Conservation (phyloP, 2,329 filamentous ascomycete species). For the Lecanicillium sp. region DNA sequence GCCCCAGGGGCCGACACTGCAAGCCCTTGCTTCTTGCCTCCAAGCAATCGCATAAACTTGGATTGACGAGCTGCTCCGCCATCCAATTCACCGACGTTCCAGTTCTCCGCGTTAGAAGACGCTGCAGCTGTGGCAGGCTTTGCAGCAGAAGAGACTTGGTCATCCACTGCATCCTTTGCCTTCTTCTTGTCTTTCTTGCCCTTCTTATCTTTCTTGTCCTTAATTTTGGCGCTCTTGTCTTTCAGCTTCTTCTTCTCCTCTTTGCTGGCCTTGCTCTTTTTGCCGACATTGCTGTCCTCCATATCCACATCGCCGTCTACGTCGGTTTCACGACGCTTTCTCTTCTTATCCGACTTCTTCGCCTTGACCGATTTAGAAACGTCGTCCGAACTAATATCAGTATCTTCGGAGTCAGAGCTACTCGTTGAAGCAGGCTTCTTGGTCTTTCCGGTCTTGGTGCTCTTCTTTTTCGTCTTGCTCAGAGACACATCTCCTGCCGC, state of each 20-base stretch:
- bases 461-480: slow-evolving; percentile 20
- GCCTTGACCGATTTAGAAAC: neutral
- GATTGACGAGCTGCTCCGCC: slow-evolving; percentile 43
- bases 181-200: slow-evolving; percentile 12
- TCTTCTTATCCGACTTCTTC: slow-evolving; percentile 6
- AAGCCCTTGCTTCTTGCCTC: slow-evolving; percentile 8
- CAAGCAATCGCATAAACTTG: slow-evolving; percentile 49
- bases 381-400: too few relatives aligned
- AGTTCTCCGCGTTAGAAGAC: slow-evolving; percentile 30
- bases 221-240: neutral
- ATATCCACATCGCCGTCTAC: slow-evolving; percentile 1
- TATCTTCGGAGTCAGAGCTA: too few relatives aligned
- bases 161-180: slow-evolving; percentile 11
- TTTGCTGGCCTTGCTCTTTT: slow-evolving; percentile 9
- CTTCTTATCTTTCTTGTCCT: slow-evolving; percentile 13
- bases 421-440: slow-evolving; percentile 15
- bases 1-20: neutral
- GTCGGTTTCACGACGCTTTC: slow-evolving; percentile 7
- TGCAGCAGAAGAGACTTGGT: too few relatives aligned
- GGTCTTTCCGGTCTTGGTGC: slow-evolving; percentile 7
- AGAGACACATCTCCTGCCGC: slow-evolving; percentile 9
- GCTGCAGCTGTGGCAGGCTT: too few relatives aligned
- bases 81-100: slow-evolving; percentile 45
- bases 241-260: slow-evolving; percentile 5
- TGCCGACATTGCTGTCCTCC: neutral